Evolutionary conservation across 2,329 filamentous ascomycete genomes (phyloP).

Genomic region (Pseudogymnoascus sp.): DNA sequence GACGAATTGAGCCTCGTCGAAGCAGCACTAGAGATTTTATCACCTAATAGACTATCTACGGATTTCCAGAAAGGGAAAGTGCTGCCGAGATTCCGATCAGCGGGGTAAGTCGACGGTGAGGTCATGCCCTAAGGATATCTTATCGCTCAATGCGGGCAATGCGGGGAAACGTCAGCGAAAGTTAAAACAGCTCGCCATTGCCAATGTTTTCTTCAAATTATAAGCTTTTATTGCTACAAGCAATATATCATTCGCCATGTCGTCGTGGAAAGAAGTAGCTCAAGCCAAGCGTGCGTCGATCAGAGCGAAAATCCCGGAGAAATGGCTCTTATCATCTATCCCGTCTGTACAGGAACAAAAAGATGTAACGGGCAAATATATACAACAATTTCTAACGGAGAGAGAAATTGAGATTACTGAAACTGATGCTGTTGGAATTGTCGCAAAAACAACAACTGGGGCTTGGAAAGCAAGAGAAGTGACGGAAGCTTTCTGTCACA

Average conservation of each 20-base stretch:
- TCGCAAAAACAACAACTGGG: conserved; percentile 45
- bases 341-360: conserved; percentile 44
- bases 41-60: neutral
- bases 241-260: conserved; percentile 13
- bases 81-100: conserved; percentile 1
- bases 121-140: neutral
- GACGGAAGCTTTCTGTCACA: conserved; percentile 45
- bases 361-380: conserved; percentile 49
- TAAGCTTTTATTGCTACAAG: neutral
- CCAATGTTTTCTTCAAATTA: neutral
- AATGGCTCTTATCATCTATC: conserved; percentile 45
- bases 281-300: conserved; percentile 47
- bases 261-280: conserved; percentile 43
- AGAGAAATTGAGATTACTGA: conserved; percentile 55
- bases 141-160: neutral
- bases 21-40: neutral
- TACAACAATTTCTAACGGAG: conserved; percentile 46
- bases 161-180: neutral
- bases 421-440: conserved; percentile 49
- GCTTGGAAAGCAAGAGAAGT: conserved; percentile 50
- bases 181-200: neutral
- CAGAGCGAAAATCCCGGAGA: conserved; percentile 45
- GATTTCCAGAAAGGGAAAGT: neutral
- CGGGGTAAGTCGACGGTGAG: neutral
- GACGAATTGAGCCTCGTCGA: neutral